Evolutionary conservation across 2,329 filamentous ascomycete species (phyloP).

Genomic region (Tolypocladium cylindrosporum): DNA sequence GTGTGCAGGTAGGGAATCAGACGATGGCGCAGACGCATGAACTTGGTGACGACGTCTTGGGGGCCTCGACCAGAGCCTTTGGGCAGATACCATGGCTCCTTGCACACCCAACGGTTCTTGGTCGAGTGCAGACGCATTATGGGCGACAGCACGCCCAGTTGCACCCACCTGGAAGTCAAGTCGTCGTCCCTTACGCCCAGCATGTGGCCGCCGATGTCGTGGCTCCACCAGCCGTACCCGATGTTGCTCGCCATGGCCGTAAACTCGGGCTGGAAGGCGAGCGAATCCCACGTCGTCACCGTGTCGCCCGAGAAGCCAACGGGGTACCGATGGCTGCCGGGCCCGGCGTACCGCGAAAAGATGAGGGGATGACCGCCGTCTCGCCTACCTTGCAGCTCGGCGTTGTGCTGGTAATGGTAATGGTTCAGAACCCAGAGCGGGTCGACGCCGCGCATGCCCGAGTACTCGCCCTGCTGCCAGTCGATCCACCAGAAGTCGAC

Average conservation of each 20-base stretch:
- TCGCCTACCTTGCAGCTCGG: conserved; percentile 19
- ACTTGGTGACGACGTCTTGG: conserved; percentile 33
- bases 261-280: conserved; percentile 57
- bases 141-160: conserved; percentile 51
- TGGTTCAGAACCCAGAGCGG: conserved; percentile 58
- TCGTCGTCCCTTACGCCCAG: conserved; percentile 46
- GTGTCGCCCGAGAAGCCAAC: conserved; percentile 56
- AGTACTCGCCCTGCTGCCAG: conserved; percentile 53
- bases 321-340: conserved; percentile 54
- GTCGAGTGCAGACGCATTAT: conserved; percentile 51
- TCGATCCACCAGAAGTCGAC: conserved; percentile 60
- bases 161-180: conserved; percentile 49
- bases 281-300: conserved; percentile 47
- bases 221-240: conserved; percentile 59
- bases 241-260: conserved; percentile 58
- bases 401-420: conserved; percentile 49
- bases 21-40: conserved; percentile 44
- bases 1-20: conserved; percentile 52
- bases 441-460: conserved; percentile 46
- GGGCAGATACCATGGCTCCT: conserved; percentile 48
- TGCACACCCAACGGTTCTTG: conserved; percentile 46
- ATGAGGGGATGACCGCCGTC: conserved; percentile 34
- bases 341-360: conserved; percentile 52
- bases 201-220: conserved; percentile 58
- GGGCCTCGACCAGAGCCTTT: conserved; percentile 32